phyloP scores from a whole-genome alignment of 1,139 yeast species.

The Eremothecium cymbalariae region DNA sequence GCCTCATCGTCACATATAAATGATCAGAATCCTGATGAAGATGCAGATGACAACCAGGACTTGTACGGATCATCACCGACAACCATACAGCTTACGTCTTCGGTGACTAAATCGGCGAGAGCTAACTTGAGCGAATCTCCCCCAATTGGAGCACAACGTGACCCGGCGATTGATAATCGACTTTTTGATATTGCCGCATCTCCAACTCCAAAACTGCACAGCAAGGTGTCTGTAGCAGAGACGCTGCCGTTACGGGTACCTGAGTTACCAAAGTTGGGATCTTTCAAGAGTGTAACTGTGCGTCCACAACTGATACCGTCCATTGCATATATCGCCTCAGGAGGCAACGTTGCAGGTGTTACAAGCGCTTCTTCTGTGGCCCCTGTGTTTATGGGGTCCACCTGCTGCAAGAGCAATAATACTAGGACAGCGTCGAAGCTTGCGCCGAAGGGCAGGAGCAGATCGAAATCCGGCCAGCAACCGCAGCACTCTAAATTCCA shows the following conservation, averaged over 20 bases:
- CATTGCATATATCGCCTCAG: constrained; percentile 2
- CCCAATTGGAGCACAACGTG: constrained; percentile 7
- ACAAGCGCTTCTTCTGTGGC: background rate
- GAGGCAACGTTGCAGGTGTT: background rate
- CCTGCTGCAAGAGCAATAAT: background rate
- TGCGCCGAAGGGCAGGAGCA: constrained; percentile 4
- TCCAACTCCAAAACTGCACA: constrained; percentile 27
- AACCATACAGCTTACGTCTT: constrained; percentile 30
- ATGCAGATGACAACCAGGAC: constrained; percentile 13
- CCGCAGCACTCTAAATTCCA: constrained; percentile 29
- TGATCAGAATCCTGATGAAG: constrained; percentile 4
- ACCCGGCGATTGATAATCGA: constrained; percentile 19
- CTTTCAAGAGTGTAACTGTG: constrained; percentile 23
- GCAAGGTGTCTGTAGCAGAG: constrained; percentile 8
- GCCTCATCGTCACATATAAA: background rate
- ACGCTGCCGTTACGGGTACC: constrained; percentile 18
- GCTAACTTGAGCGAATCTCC: constrained; percentile 8
- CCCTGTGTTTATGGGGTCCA: background rate
- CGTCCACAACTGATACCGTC: constrained; percentile 7
- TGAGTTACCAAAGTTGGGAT: constrained; percentile 33
- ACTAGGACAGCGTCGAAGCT: background rate
- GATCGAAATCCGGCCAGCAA: constrained; percentile 6
- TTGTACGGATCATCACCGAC: constrained; percentile 32
- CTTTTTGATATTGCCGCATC: constrained; percentile 25
- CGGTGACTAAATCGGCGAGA: constrained; percentile 26